These are phyloP conservation scores for Hirschfeldia incana DNA, from an alignment of 345 rosid species.

Conservation along the genomic window DNA sequence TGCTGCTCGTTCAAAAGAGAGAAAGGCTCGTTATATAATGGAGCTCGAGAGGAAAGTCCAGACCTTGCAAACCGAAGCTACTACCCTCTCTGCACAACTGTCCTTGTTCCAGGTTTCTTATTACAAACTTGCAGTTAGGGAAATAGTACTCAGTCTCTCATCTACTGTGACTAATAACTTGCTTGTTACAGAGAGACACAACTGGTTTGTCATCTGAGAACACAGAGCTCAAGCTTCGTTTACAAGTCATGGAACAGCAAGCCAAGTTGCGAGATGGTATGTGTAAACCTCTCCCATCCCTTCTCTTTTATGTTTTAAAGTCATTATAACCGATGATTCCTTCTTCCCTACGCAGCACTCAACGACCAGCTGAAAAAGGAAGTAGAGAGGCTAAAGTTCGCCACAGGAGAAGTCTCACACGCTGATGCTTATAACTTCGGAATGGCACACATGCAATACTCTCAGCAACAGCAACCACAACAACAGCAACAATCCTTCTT, in stretches of 20 bases:
- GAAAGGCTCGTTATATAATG: conserved; percentile 74
- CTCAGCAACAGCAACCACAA: conserved; percentile 40
- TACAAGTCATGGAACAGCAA: conserved; percentile 92
- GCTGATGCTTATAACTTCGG: conserved; percentile 66
- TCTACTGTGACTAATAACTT: conserved; percentile 21
- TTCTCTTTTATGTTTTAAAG: not conserved
- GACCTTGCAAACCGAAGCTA: conserved; percentile 88
- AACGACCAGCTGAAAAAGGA: conserved; percentile 88
- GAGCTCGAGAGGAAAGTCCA: conserved; percentile 89
- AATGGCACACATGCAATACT: conserved; percentile 59
- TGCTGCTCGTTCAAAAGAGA: conserved; percentile 91
- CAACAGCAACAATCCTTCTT: conserved; percentile 50
- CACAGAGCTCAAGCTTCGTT: conserved; percentile 86
- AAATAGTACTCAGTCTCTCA: conserved; percentile 1
- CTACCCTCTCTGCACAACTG: conserved; percentile 84
- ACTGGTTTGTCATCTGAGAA: conserved; percentile 76
- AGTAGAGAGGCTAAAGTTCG: conserved; percentile 76
- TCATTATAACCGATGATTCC: conserved; percentile 10
- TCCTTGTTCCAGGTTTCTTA: conserved; percentile 73
- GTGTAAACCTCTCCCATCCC: not conserved
- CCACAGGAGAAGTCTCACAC: conserved; percentile 70
- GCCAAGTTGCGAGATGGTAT: conserved; percentile 87
- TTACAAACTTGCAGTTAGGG: not conserved
- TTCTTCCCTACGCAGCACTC: conserved; percentile 49
- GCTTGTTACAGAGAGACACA: conserved; percentile 72